These are phyloP conservation scores for Mycosarcoma mackinlayi DNA, from an alignment of 1,284 basidiomycete species.

Conservation along the genomic window DNA sequence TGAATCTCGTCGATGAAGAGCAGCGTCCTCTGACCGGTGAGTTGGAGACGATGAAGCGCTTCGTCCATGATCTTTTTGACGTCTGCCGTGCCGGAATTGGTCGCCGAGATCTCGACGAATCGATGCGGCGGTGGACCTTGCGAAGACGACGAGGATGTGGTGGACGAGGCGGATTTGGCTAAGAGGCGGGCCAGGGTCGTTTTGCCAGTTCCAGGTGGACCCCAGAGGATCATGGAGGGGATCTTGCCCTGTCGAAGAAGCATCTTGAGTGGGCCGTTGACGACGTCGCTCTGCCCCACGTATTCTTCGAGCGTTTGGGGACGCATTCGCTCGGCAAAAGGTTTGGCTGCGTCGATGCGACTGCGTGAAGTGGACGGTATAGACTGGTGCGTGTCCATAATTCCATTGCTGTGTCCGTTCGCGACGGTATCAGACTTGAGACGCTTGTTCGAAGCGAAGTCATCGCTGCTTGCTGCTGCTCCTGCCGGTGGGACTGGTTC, in stretches of 20 bases:
- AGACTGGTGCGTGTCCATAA: neutral
- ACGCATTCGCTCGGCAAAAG: conserved; percentile 64
- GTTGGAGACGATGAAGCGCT: conserved; percentile 77
- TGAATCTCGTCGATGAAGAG: conserved; percentile 89
- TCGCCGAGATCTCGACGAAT: conserved; percentile 67
- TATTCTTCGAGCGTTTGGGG: conserved; percentile 60
- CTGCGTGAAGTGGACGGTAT: conserved; percentile 23
- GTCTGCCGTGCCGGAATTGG: conserved; percentile 77
- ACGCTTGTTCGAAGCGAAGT: conserved; percentile 11
- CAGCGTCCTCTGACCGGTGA: conserved; percentile 79
- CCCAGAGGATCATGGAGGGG: conserved; percentile 65
- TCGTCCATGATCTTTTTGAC: conserved; percentile 84
- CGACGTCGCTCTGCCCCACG: conserved; percentile 57
- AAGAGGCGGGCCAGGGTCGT: conserved; percentile 82
- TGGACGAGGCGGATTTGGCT: conserved; percentile 75
- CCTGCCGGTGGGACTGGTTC: too few relatives aligned
- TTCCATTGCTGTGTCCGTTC: neutral
- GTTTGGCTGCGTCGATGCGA: conserved; percentile 49
- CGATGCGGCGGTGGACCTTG: conserved; percentile 38
- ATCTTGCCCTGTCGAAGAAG: conserved; percentile 57
- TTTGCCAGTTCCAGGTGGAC: conserved; percentile 73
- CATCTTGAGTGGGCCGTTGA: conserved; percentile 57
- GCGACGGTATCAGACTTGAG: neutral
- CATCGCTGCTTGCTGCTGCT: neutral
- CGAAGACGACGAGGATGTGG: conserved; percentile 73